Base-by-base conservation (phyloP, 2,329 filamentous ascomycete genomes). In the Fusarium sp. region DNA sequence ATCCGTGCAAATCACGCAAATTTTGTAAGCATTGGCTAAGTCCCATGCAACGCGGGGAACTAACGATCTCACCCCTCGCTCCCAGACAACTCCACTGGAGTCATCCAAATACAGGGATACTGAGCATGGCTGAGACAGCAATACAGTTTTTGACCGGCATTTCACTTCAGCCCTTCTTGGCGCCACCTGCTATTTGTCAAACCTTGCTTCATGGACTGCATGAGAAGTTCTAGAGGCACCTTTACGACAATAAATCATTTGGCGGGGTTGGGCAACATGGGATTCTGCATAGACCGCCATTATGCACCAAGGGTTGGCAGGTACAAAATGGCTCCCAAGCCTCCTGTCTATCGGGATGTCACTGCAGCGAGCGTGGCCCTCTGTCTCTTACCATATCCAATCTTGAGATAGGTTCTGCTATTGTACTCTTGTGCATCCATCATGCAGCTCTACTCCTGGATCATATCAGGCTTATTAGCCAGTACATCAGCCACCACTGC, bases 381-480 rank as follows among this genome's bases (percentile, higher is more conserved):
- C 6, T 37, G 20, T 37, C 37, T n/a, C n/a, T 4, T 18, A 18
- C 9, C 30, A 25, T 7, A 34, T 51, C 4, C 30, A 37, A 14
- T 37, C 47, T 51, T 37, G 4, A 3, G 32, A 41, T 41, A 52
- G 22, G 12, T 20, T 27, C 24, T 41, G 24, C 18, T 41, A 7
- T 22, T 27, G 2, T 5, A 0, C 11, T 27, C 5, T n/a, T 37
- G 44, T 46, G 4, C 6, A n/a, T 11, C 0, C 5, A 6, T 37
- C 13, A 56, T 56, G 53, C 53, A 47, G 18, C 14, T 56, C 24
- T 47, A n/a, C n/a, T 8, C 42, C 6, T 56, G 42, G 42, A 40
- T 56, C 4, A 27, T 47, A 9, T n/a, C 53, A 47, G 42, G 42
- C 29, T 29, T 56, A 18, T 22, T 47, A 24, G 18, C 25, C 13